Base-by-base conservation (phyloP, 2,329 filamentous ascomycete genomes). In the Zymoseptoria ardabiliae region DNA sequence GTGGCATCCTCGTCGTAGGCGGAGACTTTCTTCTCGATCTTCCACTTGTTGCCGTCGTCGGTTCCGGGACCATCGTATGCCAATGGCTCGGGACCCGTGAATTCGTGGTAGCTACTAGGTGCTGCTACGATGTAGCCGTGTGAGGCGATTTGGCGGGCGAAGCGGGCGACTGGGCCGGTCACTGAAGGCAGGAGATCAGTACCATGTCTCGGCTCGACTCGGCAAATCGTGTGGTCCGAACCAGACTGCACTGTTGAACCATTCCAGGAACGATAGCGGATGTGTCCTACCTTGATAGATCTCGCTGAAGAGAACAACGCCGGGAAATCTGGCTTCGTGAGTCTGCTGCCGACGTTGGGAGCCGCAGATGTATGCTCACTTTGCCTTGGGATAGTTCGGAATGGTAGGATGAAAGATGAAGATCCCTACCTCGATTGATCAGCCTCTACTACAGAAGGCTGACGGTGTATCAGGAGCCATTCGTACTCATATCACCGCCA, bases 51-150 rank as follows among this genome's bases (percentile, higher is more conserved):
- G 22, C 93, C 92, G 50, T 84, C 80, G 73, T 96, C 90, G 0
- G 93, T 97, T 56, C 94, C 92, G 1, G 89, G 88, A 0, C 81
- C 90, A 71, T 97, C 90, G 73, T 97, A 97, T 54, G 89, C 84
- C 49, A 97, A 79, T 10, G 92, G 79, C 69, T 93, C 90, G 0
- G 91, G 90, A 4, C 89, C 89, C 1, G 86, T 90, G 76, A 97
- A 97, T 75, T 97, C 92, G 73, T 97, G 92, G 76, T 96, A 97
- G 30, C 87, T 92, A 41, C 89, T 94, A 0, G 91, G 91, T 0
- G 91, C 91, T 9, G 89, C 92, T 65, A 93, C 91, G 66, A 97
- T 95, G 78, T 95, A 97, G 69, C 92, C 93, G 65, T 96, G 90
- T 2, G 90, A 89, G 48, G 91, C 90, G 68, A 97, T 96, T 73